Conservation (phyloP, 805 yeast genomes). For the Nakazawaea anatomiae region DNA sequence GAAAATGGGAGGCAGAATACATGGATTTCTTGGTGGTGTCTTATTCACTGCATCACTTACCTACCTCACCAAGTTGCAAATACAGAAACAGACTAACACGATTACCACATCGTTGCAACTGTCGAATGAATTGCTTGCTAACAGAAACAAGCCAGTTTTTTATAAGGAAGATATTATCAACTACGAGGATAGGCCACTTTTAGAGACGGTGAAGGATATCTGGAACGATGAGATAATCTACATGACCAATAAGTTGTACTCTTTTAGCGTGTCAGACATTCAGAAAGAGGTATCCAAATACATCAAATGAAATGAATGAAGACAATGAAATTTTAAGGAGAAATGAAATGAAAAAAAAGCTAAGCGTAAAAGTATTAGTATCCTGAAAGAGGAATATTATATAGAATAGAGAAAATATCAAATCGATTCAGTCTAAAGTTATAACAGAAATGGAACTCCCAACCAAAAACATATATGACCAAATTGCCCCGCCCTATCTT, state of each 20-base stretch:
- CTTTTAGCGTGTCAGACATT: slow-evolving; percentile 41
- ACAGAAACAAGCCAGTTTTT: slow-evolving; percentile 44
- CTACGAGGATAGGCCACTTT: slow-evolving; percentile 38
- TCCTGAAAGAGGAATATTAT: too few relatives aligned
- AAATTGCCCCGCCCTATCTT: too few relatives aligned
- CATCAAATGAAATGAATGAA: not conserved
- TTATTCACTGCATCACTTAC: slow-evolving; percentile 57
- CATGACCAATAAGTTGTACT: slow-evolving; percentile 59
- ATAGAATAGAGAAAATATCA: not conserved
- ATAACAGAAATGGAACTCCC: too few relatives aligned
- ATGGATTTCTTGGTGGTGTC: slow-evolving; percentile 56
- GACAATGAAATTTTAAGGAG: not conserved
- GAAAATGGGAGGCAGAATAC: slow-evolving; percentile 38
- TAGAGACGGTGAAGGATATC: slow-evolving; percentile 67
- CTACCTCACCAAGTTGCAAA: slow-evolving; percentile 54
- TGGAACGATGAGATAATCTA: slow-evolving; percentile 73
- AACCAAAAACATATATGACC: too few relatives aligned
- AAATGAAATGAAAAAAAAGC: too few relatives aligned
- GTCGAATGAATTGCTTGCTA: slow-evolving; percentile 44
- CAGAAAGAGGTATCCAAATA: slow-evolving; percentile 28
- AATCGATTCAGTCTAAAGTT: not conserved
- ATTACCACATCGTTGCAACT: slow-evolving; percentile 42
- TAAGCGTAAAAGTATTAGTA: too few relatives aligned
- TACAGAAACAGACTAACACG: slow-evolving; percentile 39
- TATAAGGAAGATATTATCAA: slow-evolving; percentile 37